Evolutionary conservation across 2,329 filamentous ascomycete species (phyloP).

Genomic region (Sarocladium oryzae): DNA sequence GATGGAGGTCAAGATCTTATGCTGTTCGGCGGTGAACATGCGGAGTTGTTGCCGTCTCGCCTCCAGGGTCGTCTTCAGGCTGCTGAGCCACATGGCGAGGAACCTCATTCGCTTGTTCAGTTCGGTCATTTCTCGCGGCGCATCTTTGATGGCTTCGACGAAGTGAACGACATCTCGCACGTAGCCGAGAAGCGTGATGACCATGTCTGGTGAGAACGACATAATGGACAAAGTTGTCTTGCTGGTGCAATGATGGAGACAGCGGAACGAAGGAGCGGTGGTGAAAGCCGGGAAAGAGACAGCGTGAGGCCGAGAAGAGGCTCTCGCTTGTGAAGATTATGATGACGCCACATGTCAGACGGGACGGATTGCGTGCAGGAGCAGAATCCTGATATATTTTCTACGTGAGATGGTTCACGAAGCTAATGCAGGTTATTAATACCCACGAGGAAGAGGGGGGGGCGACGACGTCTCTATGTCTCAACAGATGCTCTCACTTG

Average conservation of each 20-base stretch:
- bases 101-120: conserved; percentile 18
- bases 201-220: conserved; percentile 14
- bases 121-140: conserved; percentile 17
- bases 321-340: background rate
- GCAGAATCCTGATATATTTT: no score
- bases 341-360: background rate
- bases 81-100: conserved; percentile 15
- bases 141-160: conserved; percentile 17
- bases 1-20: conserved; percentile 15
- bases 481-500: no score
- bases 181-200: conserved; percentile 17
- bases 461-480: background rate
- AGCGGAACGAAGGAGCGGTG: background rate
- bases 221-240: background rate
- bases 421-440: conserved; percentile 4
- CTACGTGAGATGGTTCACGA: no score
- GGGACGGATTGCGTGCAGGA: background rate
- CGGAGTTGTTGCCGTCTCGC: conserved; percentile 8
- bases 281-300: no score
- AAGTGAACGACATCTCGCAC: conserved; percentile 16
- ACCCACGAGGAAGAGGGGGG: background rate
- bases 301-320: no score
- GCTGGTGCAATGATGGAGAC: background rate
- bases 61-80: conserved; percentile 15
- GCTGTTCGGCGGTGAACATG: conserved; percentile 13